Evolutionary conservation across 768 basidiomycete genomes (phyloP).

Genomic region (Galerina sulciceps): DNA sequence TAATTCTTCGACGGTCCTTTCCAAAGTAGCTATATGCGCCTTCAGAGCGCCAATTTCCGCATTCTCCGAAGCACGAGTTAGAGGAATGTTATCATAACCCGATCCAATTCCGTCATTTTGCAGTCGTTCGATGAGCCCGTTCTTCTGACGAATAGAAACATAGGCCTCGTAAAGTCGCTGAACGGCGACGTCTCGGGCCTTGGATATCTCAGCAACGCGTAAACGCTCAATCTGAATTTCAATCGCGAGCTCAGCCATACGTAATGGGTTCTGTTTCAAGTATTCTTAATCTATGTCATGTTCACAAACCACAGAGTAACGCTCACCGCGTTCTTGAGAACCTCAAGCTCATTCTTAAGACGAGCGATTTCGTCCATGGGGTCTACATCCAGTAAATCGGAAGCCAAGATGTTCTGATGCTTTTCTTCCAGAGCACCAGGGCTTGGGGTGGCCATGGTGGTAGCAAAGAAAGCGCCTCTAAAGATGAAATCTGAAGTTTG

Average conservation of each 20-base stretch:
- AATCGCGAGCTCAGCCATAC: constrained; percentile 55
- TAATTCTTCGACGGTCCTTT: constrained; percentile 41
- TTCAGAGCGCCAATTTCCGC: constrained; percentile 32
- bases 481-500: no score
- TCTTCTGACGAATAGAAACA: constrained; percentile 63
- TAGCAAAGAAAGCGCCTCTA: neutral
- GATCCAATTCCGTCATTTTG: constrained; percentile 31
- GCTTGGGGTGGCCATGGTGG: constrained; percentile 17
- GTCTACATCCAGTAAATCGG: neutral
- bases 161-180: constrained; percentile 64
- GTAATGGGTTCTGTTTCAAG: constrained; percentile 44
- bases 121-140: constrained; percentile 50
- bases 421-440: constrained; percentile 12
- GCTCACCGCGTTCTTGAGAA: constrained; percentile 25
- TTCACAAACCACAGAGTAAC: neutral
- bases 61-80: neutral
- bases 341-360: constrained; percentile 24
- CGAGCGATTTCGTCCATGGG: constrained; percentile 18
- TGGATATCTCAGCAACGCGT: constrained; percentile 58
- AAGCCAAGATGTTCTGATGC: constrained; percentile 11
- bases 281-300: neutral
- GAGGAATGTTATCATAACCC: neutral
- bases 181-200: constrained; percentile 66
- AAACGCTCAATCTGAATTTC: constrained; percentile 57
- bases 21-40: constrained; percentile 42